phyloP scores from a whole-genome alignment of 768 basidiomycete genomes.

The Cystofilobasidium bisporidii region DNA sequence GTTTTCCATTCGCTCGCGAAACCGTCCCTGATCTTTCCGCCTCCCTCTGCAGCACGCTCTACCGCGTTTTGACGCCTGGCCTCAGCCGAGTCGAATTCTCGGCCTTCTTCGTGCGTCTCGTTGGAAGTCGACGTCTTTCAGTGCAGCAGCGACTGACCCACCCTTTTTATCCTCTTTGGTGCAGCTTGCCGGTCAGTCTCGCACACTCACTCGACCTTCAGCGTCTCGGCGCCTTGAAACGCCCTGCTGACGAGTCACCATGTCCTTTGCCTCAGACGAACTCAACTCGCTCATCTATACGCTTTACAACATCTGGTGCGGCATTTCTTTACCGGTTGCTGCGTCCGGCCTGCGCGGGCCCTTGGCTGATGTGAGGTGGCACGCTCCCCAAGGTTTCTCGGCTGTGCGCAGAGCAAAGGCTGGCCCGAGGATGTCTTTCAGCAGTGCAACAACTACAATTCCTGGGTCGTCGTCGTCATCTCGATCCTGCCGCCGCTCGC shows the following conservation, averaged over 20 bases:
- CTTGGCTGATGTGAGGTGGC: too few relatives aligned
- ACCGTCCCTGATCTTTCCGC: background rate
- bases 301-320: conserved; percentile 28
- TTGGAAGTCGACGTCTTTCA: too few relatives aligned
- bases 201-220: too few relatives aligned
- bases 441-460: conserved; percentile 22
- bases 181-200: background rate
- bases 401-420: conserved; percentile 43
- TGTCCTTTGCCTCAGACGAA: conserved; percentile 9
- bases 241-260: too few relatives aligned
- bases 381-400: conserved; percentile 18
- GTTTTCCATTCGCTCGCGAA: too few relatives aligned
- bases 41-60: conserved; percentile 6
- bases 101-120: conserved; percentile 42
- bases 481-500: conserved; percentile 58
- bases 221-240: background rate
- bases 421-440: conserved; percentile 38
- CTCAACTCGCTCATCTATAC: conserved; percentile 30
- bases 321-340: too few relatives aligned
- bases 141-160: too few relatives aligned
- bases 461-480: conserved; percentile 56
- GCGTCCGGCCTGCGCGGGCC: too few relatives aligned
- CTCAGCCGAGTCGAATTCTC: conserved; percentile 36
- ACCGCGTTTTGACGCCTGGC: conserved; percentile 18
- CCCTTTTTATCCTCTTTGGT: too few relatives aligned